Base-by-base conservation (phyloP, 495 filamentous ascomycete genomes). In the Neurospora tetraspora region DNA sequence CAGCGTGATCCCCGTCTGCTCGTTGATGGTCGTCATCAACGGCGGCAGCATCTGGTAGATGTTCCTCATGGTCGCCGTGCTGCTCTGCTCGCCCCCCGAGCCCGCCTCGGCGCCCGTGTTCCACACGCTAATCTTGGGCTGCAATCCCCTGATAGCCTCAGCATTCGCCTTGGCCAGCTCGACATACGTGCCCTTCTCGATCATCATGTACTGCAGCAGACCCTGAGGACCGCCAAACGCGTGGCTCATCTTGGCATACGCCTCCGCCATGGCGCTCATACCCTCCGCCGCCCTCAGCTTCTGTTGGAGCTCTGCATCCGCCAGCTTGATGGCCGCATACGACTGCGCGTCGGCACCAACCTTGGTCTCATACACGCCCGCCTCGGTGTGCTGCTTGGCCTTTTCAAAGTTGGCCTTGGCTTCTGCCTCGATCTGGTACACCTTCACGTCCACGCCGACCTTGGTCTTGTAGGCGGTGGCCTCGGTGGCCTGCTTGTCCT, bases 101-200 rank as follows among this genome's bases (percentile, higher is more conserved):
- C 82, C 81, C 12, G 77, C 80, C 70, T 84, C 82, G 69, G 80
- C 80, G 27, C 91, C 92, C 39, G 93, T 94, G 80, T 94, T 94
- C 93, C 93, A 96, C 11, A 93, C 87, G 69, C 88, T 93, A 81
- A 96, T 96, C 89, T 94, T 96, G 71, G 93, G 93, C 76, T 93
- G 88, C 75, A 96, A 82, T 69, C 93, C 93, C 61, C 89, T 83
- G 80, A 96, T 87, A 31, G 92, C 93, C 45, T 83, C 75, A 31
- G 90, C 93, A 75, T 92, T 92, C 59, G 89, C 89, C 74, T 89
- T 88, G 71, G 90, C 90, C 61, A 92, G 85, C 74, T 88, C 82
- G 69, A 87, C 83, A 74, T 90, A 91, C 2, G 88, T 88, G 75
- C 86, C 87, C 78, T 89, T 88, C 82, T 91, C 87, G 78, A 92